Percentiles rank a stretch among this genome's conserved stretches.
Evolutionary conservation across 495 filamentous ascomycete species (phyloP).

Genomic region (Lophiostoma macrostomum): DNA sequence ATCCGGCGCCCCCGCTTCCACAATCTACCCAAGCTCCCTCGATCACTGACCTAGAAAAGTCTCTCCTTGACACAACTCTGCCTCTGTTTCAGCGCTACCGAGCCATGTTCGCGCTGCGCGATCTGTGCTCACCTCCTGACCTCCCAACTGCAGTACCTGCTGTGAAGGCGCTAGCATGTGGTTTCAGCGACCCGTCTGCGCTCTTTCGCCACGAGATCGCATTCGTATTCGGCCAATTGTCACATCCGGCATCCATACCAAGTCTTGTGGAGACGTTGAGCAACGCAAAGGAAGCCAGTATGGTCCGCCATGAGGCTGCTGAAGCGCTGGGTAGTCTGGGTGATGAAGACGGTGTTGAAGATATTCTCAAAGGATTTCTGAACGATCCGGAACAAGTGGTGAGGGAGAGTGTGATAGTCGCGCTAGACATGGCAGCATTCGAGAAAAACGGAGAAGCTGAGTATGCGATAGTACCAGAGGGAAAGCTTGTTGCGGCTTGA

Average conservation of each 20-base stretch:
- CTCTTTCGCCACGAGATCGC: constrained; percentile 98
- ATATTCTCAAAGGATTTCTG: constrained; percentile 75
- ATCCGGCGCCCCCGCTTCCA: constrained; percentile 87
- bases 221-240: constrained; percentile 95
- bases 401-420: constrained; percentile 89
- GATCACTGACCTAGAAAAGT: constrained; percentile 71
- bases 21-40: constrained; percentile 50
- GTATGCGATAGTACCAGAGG: constrained; percentile 82
- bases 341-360: constrained; percentile 88
- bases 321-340: constrained; percentile 96
- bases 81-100: constrained; percentile 91
- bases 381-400: constrained; percentile 91
- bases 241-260: constrained; percentile 92
- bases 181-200: constrained; percentile 79
- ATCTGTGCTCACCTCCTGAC: constrained; percentile 87
- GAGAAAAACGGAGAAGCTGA: constrained; percentile 86
- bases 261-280: constrained; percentile 75
- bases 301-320: constrained; percentile 97
- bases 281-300: constrained; percentile 76
- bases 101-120: constrained; percentile 95
- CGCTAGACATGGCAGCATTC: constrained; percentile 96
- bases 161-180: constrained; percentile 78
- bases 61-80: constrained; percentile 70
- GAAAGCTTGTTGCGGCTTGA: constrained; percentile 15
- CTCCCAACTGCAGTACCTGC: constrained; percentile 82